These are phyloP conservation scores for Chloranthus sessilifolius DNA, from an alignment of 164 flowering plant genomes.

Conservation along the genomic window DNA sequence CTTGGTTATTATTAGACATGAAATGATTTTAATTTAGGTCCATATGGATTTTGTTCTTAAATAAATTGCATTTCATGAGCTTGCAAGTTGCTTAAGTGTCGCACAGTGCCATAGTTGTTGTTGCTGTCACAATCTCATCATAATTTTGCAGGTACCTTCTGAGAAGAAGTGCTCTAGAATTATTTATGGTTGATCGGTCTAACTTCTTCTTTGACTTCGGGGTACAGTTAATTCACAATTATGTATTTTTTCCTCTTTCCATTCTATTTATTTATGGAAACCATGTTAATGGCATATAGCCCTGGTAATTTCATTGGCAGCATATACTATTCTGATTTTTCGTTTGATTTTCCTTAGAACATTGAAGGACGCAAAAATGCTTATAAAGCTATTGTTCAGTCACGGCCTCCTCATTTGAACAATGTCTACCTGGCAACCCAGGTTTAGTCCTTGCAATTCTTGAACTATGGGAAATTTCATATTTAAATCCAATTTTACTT, in stretches of 20 bases:
- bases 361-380: constrained; percentile 84
- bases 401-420: constrained; percentile 87
- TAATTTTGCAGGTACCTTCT: constrained; percentile 67
- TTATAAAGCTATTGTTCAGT: constrained; percentile 90
- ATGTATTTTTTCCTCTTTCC: not conserved
- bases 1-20: no score
- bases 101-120: no score
- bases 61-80: no score
- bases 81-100: no score
- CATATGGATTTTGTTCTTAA: no score
- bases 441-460: constrained; percentile 34
- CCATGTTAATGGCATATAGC: not conserved
- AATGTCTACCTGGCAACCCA: constrained; percentile 93
- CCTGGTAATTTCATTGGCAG: not conserved
- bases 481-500: constrained; percentile 1
- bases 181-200: constrained; percentile 95
- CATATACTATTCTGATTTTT: not conserved
- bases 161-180: constrained; percentile 93
- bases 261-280: constrained; percentile 6
- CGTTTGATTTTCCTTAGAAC: constrained; percentile 37
- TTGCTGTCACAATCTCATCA: constrained; percentile 5
- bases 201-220: constrained; percentile 99
- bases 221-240: constrained; percentile 35
- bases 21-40: no score
- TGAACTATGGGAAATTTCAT: constrained; percentile 2